Base-by-base conservation (phyloP, 768 basidiomycete species). In the Boletus pseudopeckii region DNA sequence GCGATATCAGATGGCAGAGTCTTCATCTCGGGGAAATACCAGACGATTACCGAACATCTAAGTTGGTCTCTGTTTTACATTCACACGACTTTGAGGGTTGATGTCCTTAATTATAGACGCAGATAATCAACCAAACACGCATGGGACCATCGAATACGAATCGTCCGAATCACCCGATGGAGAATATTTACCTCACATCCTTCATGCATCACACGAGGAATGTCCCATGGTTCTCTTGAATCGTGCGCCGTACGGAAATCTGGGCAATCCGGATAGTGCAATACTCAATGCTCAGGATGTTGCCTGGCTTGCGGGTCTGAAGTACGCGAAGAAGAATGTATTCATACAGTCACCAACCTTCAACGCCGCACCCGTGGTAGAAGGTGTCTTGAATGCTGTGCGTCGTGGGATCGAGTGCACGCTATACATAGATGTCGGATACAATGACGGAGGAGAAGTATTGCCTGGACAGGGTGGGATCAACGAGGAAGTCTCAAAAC, bases 271-370 rank as follows among this genome's bases (percentile, higher is more conserved):
- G 2, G 63, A 59, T 5, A 68, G 74, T 18, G 67, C 66, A 48
- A 71, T 79, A 50, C 70, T 77, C 34, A 76, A 77, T 74, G 80
- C 85, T 3, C 86, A 88, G 65, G 82, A 85, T 54, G 77, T 77
- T 8, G 84, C 85, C 6, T 88, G 85, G 84, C 74, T 88, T 38
- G 80, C 82, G 20, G 86, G 76, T 3, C 74, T 87, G 60, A 72
- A 77, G 50, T 80, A 82, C 53, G 85, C 86, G 8, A 70, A 77
- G 64, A 77, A 77, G 61, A 79, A 70, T 46, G 77, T 88, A n/a
- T 86, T 88, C 70, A 83, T 88, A 51, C 87, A 89, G 75, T 82
- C 84, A 0, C 87, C 87, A 1, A 86, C 84, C 8, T 78, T 87
- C 54, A 88, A 89, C 55, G 85, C 87, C 4, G 69, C 68, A 17